These are phyloP conservation scores for Thalassiosira livingstoniorum DNA, from an alignment of 352 stramenopile genomes.

Conservation along the genomic window DNA sequence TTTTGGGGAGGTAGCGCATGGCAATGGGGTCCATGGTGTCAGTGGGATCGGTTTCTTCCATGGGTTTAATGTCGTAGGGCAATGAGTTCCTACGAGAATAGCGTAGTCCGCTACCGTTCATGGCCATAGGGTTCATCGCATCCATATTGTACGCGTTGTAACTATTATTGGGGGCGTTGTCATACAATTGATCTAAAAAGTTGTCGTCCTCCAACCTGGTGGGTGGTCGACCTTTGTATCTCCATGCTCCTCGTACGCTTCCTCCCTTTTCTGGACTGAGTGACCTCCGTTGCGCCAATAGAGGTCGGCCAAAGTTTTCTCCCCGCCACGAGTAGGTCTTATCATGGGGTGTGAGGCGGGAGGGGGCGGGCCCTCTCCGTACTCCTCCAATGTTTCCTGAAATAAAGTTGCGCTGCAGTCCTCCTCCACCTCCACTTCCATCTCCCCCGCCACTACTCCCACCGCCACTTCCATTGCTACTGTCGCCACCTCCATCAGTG, in stretches of 20 bases:
- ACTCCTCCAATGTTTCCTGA: background rate
- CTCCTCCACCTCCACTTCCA: too few species aligned
- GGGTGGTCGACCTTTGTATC: background rate
- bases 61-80: slow-evolving; percentile 6
- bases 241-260: background rate
- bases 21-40: slow-evolving; percentile 57
- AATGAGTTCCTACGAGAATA: slow-evolving; percentile 5
- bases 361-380: background rate
- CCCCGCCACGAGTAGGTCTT: background rate
- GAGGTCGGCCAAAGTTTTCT: slow-evolving; percentile 24
- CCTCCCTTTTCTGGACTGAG: slow-evolving; percentile 31
- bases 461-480: background rate
- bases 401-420: background rate
- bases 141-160: too few species aligned
- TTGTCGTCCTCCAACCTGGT: slow-evolving; percentile 14
- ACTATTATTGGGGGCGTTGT: too few species aligned
- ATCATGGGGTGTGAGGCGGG: background rate
- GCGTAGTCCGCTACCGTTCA: background rate
- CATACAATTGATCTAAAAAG: too few species aligned
- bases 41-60: slow-evolving; percentile 7
- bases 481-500: too few species aligned
- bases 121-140: background rate
- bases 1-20: slow-evolving; percentile 64
- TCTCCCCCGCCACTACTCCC: too few species aligned
- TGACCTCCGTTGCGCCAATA: slow-evolving; percentile 34